Conservation (phyloP, 1,139 yeast genomes). For the Arxiozyma bovina region DNA sequence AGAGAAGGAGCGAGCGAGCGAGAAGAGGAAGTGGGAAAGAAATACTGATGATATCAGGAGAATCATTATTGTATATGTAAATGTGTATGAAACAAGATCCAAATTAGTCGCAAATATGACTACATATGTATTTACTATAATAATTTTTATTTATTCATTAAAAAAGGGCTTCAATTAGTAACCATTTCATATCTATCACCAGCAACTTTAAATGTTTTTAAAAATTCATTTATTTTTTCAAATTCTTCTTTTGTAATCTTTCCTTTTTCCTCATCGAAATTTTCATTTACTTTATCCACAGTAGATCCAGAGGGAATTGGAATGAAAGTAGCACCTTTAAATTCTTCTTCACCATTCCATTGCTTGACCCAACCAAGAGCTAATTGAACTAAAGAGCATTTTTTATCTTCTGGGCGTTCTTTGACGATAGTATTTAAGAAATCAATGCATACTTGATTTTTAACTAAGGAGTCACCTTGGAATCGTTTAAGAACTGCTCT, state of each 20-base stretch:
- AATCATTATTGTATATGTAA: too few species aligned
- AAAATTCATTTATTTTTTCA: slow-evolving; percentile 39
- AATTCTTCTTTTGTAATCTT: slow-evolving; percentile 47
- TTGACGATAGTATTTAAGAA: slow-evolving; percentile 37
- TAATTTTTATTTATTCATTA: too few species aligned
- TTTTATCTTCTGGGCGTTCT: slow-evolving; percentile 37
- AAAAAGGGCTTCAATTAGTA: neutral
- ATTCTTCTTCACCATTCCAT: slow-evolving; percentile 34
- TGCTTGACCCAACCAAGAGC: slow-evolving; percentile 64
- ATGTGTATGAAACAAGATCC: neutral
- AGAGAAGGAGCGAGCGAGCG: too few species aligned
- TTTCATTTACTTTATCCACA: slow-evolving; percentile 48
- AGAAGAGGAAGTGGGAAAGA: neutral
- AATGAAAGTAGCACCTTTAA: slow-evolving; percentile 42
- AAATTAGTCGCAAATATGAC: neutral
- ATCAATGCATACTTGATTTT: slow-evolving; percentile 42
- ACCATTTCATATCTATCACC: slow-evolving; percentile 44
- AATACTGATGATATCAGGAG: neutral
- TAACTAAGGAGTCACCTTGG: slow-evolving; percentile 43
- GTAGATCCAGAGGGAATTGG: slow-evolving; percentile 77
- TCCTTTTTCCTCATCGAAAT: slow-evolving; percentile 37
- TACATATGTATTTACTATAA: neutral
- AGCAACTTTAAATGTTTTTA: slow-evolving; percentile 34
- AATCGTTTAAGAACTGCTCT: slow-evolving; percentile 51
- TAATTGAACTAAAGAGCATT: slow-evolving; percentile 53